Conservation (phyloP, 495 filamentous ascomycete genomes). For the Neurospora sp. region DNA sequence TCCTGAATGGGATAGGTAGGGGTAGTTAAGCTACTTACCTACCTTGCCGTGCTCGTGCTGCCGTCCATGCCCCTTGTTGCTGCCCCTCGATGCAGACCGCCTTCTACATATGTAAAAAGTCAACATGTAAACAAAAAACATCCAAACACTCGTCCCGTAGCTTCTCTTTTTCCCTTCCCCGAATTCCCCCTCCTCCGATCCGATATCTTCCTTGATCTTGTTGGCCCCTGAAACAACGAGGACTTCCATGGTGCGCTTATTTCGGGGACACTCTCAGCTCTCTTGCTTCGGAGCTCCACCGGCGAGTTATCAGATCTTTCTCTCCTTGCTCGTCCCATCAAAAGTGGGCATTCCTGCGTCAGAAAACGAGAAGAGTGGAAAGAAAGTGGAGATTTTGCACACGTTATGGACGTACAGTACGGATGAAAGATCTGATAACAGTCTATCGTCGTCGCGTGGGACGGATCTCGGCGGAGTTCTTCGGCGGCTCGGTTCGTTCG, state of each 20-base stretch:
- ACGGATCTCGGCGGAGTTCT: not conserved
- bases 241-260: not conserved
- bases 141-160: too few relatives aligned
- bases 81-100: not conserved
- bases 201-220: not conserved
- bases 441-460: not conserved
- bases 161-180: too few relatives aligned
- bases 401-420: not conserved
- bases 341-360: not conserved
- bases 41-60: not conserved
- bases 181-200: not conserved
- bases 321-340: not conserved
- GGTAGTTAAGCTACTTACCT: not conserved
- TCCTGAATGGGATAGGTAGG: not conserved
- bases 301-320: not conserved
- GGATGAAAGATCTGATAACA: not conserved
- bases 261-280: not conserved
- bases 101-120: not conserved
- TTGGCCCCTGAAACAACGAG: not conserved
- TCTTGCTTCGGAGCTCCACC: not conserved
- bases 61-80: not conserved
- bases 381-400: not conserved
- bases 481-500: not conserved
- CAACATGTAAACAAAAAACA: not conserved
- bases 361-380: slow-evolving; percentile 2